Evolutionary conservation across 2,329 filamentous ascomycete genomes (phyloP).

Genomic region (Monilinia aucupariae): DNA sequence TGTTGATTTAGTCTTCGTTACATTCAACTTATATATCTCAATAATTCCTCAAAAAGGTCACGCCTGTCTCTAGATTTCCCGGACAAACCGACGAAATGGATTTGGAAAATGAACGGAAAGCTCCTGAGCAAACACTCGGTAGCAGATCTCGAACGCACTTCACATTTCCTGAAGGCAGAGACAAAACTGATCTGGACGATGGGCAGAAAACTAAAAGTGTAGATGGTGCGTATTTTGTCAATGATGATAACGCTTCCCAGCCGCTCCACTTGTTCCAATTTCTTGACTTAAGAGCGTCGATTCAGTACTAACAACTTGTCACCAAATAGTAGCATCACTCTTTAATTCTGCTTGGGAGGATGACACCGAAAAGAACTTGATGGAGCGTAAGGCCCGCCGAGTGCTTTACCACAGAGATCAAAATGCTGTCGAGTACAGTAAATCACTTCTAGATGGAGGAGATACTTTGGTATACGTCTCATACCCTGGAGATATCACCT

Average conservation of each 20-base stretch:
- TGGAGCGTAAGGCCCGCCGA: not conserved
- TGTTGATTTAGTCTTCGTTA: not conserved
- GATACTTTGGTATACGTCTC: conserved; percentile 43
- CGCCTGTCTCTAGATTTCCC: not conserved
- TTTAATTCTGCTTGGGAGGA: not conserved
- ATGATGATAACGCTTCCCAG: not conserved
- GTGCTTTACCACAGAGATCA: conserved; percentile 19
- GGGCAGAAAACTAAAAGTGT: not conserved
- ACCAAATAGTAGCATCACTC: not conserved
- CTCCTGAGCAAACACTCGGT: not conserved
- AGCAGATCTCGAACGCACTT: not conserved
- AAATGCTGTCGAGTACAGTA: conserved; percentile 22
- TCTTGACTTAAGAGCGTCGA: not conserved
- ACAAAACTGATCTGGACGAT: not conserved
- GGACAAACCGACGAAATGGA: not conserved
- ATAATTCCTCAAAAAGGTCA: not conserved
- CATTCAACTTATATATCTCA: not conserved
- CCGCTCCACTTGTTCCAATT: not conserved
- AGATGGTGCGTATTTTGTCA: not conserved
- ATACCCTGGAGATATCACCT: conserved; percentile 33
- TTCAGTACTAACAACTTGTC: not conserved
- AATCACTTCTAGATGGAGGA: conserved; percentile 31
- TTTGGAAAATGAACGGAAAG: not conserved
- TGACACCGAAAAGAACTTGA: not conserved
- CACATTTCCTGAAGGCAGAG: not conserved